A percentile compares a stretch with the other conserved stretches of the same genome.
Conservation (phyloP, 1,284 basidiomycete genomes). For the Austroboletus sp. region DNA sequence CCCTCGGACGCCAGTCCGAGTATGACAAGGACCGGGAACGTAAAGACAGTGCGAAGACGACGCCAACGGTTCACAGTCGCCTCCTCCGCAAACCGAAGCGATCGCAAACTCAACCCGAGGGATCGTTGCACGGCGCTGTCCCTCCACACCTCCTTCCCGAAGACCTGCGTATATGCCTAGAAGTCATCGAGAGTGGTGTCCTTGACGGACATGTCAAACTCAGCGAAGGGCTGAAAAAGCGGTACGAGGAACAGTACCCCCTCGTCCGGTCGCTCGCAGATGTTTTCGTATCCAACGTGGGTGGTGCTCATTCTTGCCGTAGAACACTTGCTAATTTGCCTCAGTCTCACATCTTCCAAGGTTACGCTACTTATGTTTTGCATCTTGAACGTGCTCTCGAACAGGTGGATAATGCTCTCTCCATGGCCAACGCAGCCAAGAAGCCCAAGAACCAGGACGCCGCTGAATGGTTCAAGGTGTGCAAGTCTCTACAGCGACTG, state of each 20-base stretch:
- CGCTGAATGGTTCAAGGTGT: slow-evolving; percentile 69
- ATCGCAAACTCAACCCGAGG: slow-evolving; percentile 47
- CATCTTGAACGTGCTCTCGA: slow-evolving; percentile 85
- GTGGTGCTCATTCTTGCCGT: slow-evolving; percentile 33
- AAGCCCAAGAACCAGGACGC: slow-evolving; percentile 74
- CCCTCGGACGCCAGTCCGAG: slow-evolving; percentile 57
- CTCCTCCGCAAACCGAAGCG: slow-evolving; percentile 64
- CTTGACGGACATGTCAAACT: slow-evolving; percentile 81
- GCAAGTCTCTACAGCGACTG: slow-evolving; percentile 62
- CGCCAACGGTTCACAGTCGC: slow-evolving; percentile 37
- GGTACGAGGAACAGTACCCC: slow-evolving; percentile 90
- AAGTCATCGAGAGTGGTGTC: slow-evolving; percentile 78
- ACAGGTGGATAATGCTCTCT: slow-evolving; percentile 77
- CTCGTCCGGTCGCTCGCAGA: slow-evolving; percentile 86
- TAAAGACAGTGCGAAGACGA: slow-evolving; percentile 44
- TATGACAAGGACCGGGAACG: slow-evolving; percentile 49
- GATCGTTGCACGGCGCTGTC: slow-evolving; percentile 48
- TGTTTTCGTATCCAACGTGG: slow-evolving; percentile 86
- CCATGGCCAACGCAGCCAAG: slow-evolving; percentile 55
- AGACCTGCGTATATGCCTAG: slow-evolving; percentile 76
- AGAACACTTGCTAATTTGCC: slow-evolving; percentile 12
- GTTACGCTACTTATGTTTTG: slow-evolving; percentile 86
- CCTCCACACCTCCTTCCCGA: slow-evolving; percentile 76
- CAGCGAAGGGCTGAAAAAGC: slow-evolving; percentile 72
- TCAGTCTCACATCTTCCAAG: slow-evolving; percentile 85